A percentile compares a stretch with the other conserved stretches of the same genome.
phyloP scores from a whole-genome alignment of 148 eudicot species.

The Rheum nobile region DNA sequence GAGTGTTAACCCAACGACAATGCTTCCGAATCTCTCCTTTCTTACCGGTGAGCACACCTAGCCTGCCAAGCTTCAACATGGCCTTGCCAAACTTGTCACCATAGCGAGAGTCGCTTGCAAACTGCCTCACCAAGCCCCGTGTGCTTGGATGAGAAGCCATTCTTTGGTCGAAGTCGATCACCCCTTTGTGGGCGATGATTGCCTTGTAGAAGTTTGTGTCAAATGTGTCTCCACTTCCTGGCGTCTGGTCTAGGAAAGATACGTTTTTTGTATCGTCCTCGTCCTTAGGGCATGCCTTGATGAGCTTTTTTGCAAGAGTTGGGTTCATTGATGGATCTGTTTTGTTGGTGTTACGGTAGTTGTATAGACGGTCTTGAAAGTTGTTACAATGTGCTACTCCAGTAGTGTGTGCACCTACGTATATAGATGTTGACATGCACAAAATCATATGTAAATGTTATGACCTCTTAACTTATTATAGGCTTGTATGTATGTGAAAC shows the following conservation, averaged over 20 bases:
- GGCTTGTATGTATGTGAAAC: too few species aligned
- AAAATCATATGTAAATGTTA: too few species aligned
- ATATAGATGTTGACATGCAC: background rate
- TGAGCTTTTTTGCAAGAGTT: slow-evolving; percentile 15
- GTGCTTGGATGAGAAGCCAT: slow-evolving; percentile 31
- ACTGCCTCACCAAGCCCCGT: slow-evolving; percentile 15
- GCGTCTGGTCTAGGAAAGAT: slow-evolving; percentile 44
- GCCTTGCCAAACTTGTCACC: slow-evolving; percentile 42
- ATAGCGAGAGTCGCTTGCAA: slow-evolving; percentile 29
- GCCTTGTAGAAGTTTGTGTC: slow-evolving; percentile 47
- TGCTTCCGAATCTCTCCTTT: background rate
- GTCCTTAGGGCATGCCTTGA: background rate
- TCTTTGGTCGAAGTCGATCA: slow-evolving; percentile 42
- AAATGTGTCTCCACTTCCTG: slow-evolving; percentile 24
- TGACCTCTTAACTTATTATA: too few species aligned
- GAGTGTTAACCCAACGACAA: slow-evolving; percentile 8
- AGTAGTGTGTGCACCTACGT: slow-evolving; percentile 31
- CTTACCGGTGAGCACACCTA: slow-evolving; percentile 2
- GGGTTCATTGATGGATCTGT: background rate
- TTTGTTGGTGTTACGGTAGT: slow-evolving; percentile 14
- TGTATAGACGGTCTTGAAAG: slow-evolving; percentile 43
- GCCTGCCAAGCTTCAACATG: slow-evolving; percentile 45
- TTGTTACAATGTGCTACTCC: slow-evolving; percentile 48
- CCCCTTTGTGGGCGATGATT: slow-evolving; percentile 21
- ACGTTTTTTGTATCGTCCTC: slow-evolving; percentile 3